Evolutionary conservation across 2,329 filamentous ascomycete genomes (phyloP), one percentile per base, ranked within the genome.

Genomic region (Sodiomyces alkalinus): DNA sequence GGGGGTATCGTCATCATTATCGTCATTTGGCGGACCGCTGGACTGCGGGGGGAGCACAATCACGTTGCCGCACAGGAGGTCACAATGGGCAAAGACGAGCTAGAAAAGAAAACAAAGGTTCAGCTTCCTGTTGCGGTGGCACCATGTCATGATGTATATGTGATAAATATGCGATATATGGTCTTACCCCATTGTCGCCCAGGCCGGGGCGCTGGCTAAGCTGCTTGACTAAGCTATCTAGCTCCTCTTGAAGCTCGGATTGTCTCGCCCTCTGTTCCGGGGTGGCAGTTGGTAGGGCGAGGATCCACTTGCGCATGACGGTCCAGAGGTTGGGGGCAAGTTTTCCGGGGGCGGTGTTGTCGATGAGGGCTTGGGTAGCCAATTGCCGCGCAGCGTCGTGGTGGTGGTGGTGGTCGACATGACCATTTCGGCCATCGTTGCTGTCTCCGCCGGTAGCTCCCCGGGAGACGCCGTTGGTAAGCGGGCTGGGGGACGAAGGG

Each of bases 251-350:
- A 29, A 98, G 60, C 34, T 55, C 56, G 17, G 66, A 60, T 46
- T 80, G 75, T 38, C 80, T 72, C 39, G 67, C 53, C 34, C 66
- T 67, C 49, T 93, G 71, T 31, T 68, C 63, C 19, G 76, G 69
- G 5, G 78, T 90, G 31, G 64, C 62, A 29, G 64, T 72, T 9
- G 90, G 86, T 37, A 98, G 62, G 21, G 82, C 87, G 41, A 77
- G 60, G 32, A 94, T 83, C 90, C 90, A 98, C 56, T 86, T 92
- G 51, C 92, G 83, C 68, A 94, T 80, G 19, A 92, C 85, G 6
- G 81, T 83, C 90, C 90, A 98, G 31, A 92, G 59, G 49, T 92
- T 94, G 12, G 85, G 81, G n/a, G 71, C 63, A 5, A 75, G 74
- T 46, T 77, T 82, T 35, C 71, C 71, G 25, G 72, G 72, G 14